Base-by-base conservation (phyloP, 345 rosid genomes). In the Syzygium grande region DNA sequence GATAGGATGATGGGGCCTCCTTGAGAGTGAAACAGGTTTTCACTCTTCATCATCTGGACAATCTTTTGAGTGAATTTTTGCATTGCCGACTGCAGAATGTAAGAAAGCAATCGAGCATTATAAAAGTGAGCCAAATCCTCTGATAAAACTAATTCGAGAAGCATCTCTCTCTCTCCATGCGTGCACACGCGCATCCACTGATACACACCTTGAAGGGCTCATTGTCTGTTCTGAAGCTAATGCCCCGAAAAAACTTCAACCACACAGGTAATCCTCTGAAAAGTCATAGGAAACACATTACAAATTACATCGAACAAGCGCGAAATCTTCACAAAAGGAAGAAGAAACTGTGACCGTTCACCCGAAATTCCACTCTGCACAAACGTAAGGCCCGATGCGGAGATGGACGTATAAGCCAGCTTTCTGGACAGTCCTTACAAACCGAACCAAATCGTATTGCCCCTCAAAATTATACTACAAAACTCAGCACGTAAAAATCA, bases 301-400 rank as follows among this genome's bases (percentile, higher is more conserved):
- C 19, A 83, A n/a, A 8, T 5, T 52, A 55, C 27, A 16, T 73
- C 49, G 23, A 73, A 73, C 7, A 38, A 73, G 83, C 7, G 8
- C 8, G 27, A 73, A 73, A 73, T 38, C 83, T 73, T 43, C 83
- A 38, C 49, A 38, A 38, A 73, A 73, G 55, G 65, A 46, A 29
- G 80, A 61, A 59, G 83, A 84, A 38, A 73, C 13, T 22, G 83
- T 73, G 83, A 27, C 83, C 8, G 16, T 52, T 84, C 88, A 95
- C 97, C 97, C 97, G 86, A 93, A 95, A 87, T 95, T 95, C 97
- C 97, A 95, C 85, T 95, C 97, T 85, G 89, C 97, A 59, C 97
- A 95, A 86, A 95, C 86, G 65, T 95, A 94, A 84, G 97, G 96
- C 51, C 97, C 97, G 79, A 95, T 95, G 77, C 96, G 96, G 55